phyloP scores from a whole-genome alignment of 306 rosid genomes.

The Fagus sylvatica region DNA sequence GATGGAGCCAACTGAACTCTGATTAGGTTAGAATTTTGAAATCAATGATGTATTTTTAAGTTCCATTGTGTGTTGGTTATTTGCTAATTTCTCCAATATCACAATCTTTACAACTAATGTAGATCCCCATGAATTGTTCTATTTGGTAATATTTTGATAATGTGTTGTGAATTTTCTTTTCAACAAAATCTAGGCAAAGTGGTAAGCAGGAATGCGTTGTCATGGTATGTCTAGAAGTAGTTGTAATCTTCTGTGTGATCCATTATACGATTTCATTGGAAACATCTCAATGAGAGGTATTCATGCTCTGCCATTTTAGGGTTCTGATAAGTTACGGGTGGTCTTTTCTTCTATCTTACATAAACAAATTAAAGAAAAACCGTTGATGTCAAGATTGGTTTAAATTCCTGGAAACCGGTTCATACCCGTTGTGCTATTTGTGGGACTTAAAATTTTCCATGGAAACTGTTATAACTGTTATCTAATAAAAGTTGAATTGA shows the following conservation, averaged over 20 bases:
- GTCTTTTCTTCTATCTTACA: not conserved
- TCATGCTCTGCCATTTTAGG: not conserved
- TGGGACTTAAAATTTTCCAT: too few relatives aligned
- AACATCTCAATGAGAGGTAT: not conserved
- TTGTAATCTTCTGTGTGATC: not conserved
- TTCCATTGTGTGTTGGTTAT: not conserved
- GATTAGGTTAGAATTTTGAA: conserved; percentile 36
- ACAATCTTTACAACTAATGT: not conserved
- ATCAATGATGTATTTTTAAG: not conserved
- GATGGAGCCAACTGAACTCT: conserved; percentile 22
- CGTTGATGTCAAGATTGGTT: not conserved
- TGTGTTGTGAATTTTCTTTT: not conserved
- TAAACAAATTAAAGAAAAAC: not conserved
- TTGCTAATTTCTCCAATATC: not conserved
- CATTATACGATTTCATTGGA: not conserved
- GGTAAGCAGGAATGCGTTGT: not conserved
- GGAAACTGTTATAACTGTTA: too few relatives aligned
- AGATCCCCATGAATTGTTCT: not conserved
- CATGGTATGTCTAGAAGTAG: not conserved
- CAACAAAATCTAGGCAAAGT: not conserved
- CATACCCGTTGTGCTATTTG: not conserved
- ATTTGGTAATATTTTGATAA: not conserved
- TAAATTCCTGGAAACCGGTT: not conserved
- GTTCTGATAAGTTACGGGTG: not conserved
- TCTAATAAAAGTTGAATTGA: too few relatives aligned